These are phyloP conservation scores for Tetrahymena malaccensis DNA, from an alignment of 73 alveolate species.

Conservation along the genomic window DNA sequence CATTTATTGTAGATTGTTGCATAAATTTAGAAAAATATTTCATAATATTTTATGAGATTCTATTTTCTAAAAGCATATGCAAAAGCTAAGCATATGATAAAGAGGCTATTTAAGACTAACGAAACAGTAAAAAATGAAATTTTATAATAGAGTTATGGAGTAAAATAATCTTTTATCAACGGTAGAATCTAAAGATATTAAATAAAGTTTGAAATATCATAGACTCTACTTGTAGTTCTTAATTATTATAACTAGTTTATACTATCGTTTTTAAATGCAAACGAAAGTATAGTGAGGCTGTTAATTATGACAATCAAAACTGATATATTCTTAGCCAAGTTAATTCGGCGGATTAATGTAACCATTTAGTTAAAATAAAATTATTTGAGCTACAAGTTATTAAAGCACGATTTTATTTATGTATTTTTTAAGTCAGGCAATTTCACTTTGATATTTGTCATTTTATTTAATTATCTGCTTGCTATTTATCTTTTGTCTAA, in stretches of 20 bases:
- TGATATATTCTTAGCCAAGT: neutral
- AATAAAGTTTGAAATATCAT: neutral
- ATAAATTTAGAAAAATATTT: neutral
- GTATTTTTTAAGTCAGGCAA: no score
- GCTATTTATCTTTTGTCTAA: no score
- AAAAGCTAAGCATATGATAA: neutral
- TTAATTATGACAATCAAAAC: no score
- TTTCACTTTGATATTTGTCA: neutral
- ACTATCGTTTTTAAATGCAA: neutral
- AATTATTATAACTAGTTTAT: no score
- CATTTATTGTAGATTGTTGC: neutral
- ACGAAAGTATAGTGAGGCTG: neutral
- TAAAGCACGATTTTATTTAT: no score
- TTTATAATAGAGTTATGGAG: no score
- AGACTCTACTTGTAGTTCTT: neutral
- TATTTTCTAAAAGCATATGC: neutral
- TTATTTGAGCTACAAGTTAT: neutral
- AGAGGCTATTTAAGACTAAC: neutral
- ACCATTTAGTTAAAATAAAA: no score
- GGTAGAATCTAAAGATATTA: neutral
- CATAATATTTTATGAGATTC: neutral
- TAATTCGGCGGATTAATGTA: neutral
- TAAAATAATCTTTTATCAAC: neutral
- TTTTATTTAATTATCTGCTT: neutral
- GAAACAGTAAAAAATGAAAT: neutral